phyloP scores from a whole-genome alignment of 768 basidiomycete genomes.

The Lactarius quietus region DNA sequence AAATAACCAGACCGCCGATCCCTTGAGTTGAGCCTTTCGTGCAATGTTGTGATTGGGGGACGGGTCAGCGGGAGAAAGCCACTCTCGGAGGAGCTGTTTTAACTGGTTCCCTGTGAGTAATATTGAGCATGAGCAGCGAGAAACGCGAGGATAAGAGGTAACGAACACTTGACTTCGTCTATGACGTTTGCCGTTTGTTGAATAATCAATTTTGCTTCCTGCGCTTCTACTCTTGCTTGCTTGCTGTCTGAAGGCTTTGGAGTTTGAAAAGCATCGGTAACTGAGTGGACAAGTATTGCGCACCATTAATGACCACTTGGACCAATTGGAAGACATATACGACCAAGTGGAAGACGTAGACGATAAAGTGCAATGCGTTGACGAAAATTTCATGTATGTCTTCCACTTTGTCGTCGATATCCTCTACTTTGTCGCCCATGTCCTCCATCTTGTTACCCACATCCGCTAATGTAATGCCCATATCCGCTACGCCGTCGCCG shows the following conservation, averaged over 20 bases:
- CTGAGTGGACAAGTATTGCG: background rate
- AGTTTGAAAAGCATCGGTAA: background rate
- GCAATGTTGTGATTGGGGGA: no score
- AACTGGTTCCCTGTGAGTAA: background rate
- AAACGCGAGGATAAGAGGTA: background rate
- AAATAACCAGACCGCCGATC: background rate
- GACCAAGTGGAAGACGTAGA: no score
- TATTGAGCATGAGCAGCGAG: background rate
- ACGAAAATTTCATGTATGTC: no score
- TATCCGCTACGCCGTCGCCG: no score
- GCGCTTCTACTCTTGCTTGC: no score
- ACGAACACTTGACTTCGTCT: background rate
- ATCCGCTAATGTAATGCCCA: no score
- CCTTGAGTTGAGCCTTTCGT: background rate
- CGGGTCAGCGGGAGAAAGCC: background rate
- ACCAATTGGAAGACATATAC: no score
- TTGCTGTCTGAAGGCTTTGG: no score
- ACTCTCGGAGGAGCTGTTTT: background rate
- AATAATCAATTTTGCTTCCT: background rate
- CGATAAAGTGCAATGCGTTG: no score
- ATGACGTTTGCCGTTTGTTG: background rate
- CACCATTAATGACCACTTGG: background rate
- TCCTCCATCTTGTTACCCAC: no score
- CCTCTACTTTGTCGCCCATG: no score
- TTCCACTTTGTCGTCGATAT: no score